Evolutionary conservation across 495 filamentous ascomycete species (phyloP), one percentile per base, ranked within the genome.

Genomic region (Penicillium cataractarum): DNA sequence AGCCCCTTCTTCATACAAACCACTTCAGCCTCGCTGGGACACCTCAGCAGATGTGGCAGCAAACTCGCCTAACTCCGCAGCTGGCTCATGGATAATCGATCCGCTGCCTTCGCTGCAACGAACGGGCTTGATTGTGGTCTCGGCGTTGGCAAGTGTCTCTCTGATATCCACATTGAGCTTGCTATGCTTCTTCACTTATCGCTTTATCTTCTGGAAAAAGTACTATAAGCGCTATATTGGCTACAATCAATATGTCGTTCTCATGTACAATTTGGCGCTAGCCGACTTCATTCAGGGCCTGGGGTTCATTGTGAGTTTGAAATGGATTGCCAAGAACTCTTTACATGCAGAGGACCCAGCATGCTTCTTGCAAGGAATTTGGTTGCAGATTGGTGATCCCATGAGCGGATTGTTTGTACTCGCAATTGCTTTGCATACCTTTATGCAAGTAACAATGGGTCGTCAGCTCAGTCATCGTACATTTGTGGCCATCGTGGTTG

Each of bases 211-310:
- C 50, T 86, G 84, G 84, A 75, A 70, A 17, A 68, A 61, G 39
- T 74, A 76, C 58, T 78, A 77, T 53, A 61, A 64, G 26, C 67
- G 70, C 0, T 71, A 71, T 52, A 69, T 71, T 15, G 65, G 72
- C 27, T 80, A 80, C 73, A 90, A 90, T 66, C 88, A 92, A 71
- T 89, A 86, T 67, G 78, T 90, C 9, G 66, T 90, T 39, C 79
- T 92, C n/a, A 84, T 91, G 57, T 86, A 84, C 70, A 90, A 90
- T 68, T 81, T 91, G n/a, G 73, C 90, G 2, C 62, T 90, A 32
- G 88, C 89, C 60, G 88, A 91, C 64, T 76, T 90, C 32, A 85
- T 89, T 61, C 88, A 90, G 63, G 72, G 83, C 4, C 70, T 82
- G 9, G 84, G 86, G 6, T 90, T 90, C 67, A 60, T 88, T 49